Evolutionary conservation across 148 eudicot genomes (phyloP).

Genomic region (Rhododendron simsii): DNA sequence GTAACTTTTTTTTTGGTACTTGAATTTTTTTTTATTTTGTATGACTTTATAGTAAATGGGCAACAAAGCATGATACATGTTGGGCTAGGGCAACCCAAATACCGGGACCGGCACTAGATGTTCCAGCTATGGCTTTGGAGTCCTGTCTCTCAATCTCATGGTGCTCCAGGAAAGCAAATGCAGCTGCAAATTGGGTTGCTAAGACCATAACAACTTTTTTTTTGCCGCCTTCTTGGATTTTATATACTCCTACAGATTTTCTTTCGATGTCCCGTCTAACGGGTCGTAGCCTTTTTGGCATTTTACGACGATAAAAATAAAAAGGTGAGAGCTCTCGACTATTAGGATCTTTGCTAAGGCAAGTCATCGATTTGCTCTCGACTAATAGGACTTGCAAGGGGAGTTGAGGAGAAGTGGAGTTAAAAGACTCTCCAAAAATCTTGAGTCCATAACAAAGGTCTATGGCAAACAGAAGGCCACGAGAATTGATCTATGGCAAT

Average conservation of each 20-base stretch:
- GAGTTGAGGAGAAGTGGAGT: no score
- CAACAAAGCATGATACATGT: no score
- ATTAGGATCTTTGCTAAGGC: neutral
- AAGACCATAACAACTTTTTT: neutral
- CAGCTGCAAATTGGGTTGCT: neutral
- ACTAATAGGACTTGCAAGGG: no score
- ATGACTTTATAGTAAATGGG: no score
- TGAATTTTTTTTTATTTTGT: no score
- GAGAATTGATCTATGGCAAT: neutral
- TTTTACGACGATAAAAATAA: no score
- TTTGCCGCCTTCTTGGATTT: neutral
- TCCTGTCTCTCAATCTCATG: neutral
- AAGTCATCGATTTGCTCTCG: neutral
- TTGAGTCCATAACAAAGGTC: neutral
- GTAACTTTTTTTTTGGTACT: no score
- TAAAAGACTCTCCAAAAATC: no score
- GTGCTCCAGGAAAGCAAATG: neutral
- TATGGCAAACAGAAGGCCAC: neutral
- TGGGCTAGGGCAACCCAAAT: no score
- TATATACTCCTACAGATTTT: neutral
- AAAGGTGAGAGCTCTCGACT: neutral
- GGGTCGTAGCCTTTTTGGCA: neutral
- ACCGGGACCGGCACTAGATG: no score
- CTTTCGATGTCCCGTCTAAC: neutral
- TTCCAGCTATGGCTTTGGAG: neutral